Evolutionary conservation across 2,329 filamentous ascomycete species (phyloP), one percentile per base, ranked within the genome.

Genomic region (Cercospora berteroae): DNA sequence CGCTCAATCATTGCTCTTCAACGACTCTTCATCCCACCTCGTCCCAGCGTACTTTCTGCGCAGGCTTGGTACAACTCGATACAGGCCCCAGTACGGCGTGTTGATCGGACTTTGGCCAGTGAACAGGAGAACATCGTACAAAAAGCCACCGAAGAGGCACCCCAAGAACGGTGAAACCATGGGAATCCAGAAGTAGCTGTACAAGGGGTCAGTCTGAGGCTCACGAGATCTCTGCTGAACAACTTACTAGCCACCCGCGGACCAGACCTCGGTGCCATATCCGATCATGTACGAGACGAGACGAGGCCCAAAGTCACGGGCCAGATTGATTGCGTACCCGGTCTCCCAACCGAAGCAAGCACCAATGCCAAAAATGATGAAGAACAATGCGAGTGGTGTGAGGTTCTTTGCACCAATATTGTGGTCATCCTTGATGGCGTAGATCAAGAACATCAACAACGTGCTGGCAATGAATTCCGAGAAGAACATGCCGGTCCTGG

Each of bases 271-370:
- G 59, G 77, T 77, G 0, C 88, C 88, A 74, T 93, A 92, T 2
- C 90, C 90, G 63, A 92, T 73, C 74, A 88, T 85, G 74, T 88
- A 89, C 1, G 86, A 86, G 69, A 90, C 86, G 52, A 92, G 77
- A 10, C 90, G 82, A 9, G 89, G 89, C 0, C 89, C 88, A 74
- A 92, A 90, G 70, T 93, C 90, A 77, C 90, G 84, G 39, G 89
- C 90, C 50, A 91, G 78, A 74, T 92, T 92, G 71, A 92, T 91
- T 16, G 89, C 90, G 78, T 90, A 93, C 42, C 90, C 89, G 1
- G 90, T 93, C 77, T 92, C 86, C 67, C 88, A 92, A 6, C 90
- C 90, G 73, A 91, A 92, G 75, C 88, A 90, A 33, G 88, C 87
- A 18, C 89, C 89, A 23, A 92, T 87, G 7, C 89, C 90, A 74